phyloP scores from a whole-genome alignment of 495 filamentous ascomycete genomes.

The Trichocladium uniseriatum region DNA sequence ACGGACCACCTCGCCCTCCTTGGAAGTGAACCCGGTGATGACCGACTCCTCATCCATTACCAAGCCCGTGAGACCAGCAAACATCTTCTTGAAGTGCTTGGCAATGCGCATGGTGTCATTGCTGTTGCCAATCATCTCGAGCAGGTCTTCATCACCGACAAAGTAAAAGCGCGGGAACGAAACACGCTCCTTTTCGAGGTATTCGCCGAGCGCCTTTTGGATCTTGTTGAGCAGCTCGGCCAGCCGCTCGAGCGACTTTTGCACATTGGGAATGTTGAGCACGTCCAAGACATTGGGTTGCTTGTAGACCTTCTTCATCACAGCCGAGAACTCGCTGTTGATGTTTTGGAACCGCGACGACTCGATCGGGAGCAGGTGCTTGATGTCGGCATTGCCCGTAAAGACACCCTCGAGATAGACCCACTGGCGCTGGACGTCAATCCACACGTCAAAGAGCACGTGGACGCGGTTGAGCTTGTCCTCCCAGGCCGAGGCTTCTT shows the following conservation, averaged over 20 bases:
- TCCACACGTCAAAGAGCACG: slow-evolving; percentile 98
- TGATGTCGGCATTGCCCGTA: slow-evolving; percentile 97
- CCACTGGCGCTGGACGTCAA: slow-evolving; percentile 98
- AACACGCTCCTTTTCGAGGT: slow-evolving; percentile 91
- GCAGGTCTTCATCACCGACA: slow-evolving; percentile 92
- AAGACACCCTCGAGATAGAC: slow-evolving; percentile 98
- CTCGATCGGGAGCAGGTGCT: slow-evolving; percentile 91
- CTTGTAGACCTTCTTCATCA: slow-evolving; percentile 98
- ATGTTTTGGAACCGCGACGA: slow-evolving; percentile 97
- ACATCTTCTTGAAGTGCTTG: slow-evolving; percentile 99
- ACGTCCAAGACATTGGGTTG: slow-evolving; percentile 91
- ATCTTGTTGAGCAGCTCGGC: slow-evolving; percentile 97
- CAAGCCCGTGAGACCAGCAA: slow-evolving; percentile 84
- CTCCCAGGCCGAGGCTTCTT: slow-evolving; percentile 93
- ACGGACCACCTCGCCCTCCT: slow-evolving; percentile 84
- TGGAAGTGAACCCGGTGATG: slow-evolving; percentile 88
- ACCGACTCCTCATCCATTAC: slow-evolving; percentile 82
- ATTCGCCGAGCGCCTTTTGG: slow-evolving; percentile 96
- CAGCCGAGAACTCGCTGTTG: slow-evolving; percentile 92
- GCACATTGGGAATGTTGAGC: slow-evolving; percentile 85
- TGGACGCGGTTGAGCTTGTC: slow-evolving; percentile 96
- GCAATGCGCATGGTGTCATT: slow-evolving; percentile 92
- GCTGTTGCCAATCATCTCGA: slow-evolving; percentile 99
- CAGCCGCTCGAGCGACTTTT: slow-evolving; percentile 88
- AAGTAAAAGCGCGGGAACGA: slow-evolving; percentile 99